phyloP scores from a whole-genome alignment of 257 asterid genomes.

The Scutellaria galericulata region DNA sequence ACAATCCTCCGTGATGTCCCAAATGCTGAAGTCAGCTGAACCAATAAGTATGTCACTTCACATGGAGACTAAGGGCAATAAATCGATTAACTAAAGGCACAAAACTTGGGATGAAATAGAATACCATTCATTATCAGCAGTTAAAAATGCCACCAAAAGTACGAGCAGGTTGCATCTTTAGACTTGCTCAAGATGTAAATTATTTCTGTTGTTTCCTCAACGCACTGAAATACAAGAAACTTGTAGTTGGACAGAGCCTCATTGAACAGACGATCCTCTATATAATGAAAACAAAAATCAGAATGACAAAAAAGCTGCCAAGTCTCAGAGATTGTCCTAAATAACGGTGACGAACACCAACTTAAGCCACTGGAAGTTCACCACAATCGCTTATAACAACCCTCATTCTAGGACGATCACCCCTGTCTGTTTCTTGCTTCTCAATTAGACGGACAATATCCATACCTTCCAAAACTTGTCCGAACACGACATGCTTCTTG shows the following conservation, averaged over 20 bases:
- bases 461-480: conserved; percentile 97
- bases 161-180: neutral
- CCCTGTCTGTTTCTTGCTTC: conserved; percentile 87
- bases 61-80: neutral
- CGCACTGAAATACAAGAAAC: conserved; percentile 37
- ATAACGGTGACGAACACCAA: neutral
- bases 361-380: conserved; percentile 76
- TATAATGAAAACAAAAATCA: conserved; percentile 32
- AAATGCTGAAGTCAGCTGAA: no score
- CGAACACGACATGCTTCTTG: conserved; percentile 86
- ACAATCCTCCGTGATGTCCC: no score
- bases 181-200: neutral
- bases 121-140: neutral
- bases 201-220: conserved; percentile 27
- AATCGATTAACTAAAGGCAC: neutral
- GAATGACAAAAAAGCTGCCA: conserved; percentile 26
- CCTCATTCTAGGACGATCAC: conserved; percentile 84
- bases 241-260: conserved; percentile 39
- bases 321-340: conserved; percentile 19
- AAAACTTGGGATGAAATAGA: neutral
- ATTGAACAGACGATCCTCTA: conserved; percentile 39
- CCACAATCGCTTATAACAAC: conserved; percentile 91
- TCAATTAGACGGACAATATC: conserved; percentile 74
- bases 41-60: no score
- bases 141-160: conserved; percentile 13